Evolutionary conservation across 768 basidiomycete species (phyloP), one percentile per base, ranked within the genome.

Genomic region (Suillus ampliporus): DNA sequence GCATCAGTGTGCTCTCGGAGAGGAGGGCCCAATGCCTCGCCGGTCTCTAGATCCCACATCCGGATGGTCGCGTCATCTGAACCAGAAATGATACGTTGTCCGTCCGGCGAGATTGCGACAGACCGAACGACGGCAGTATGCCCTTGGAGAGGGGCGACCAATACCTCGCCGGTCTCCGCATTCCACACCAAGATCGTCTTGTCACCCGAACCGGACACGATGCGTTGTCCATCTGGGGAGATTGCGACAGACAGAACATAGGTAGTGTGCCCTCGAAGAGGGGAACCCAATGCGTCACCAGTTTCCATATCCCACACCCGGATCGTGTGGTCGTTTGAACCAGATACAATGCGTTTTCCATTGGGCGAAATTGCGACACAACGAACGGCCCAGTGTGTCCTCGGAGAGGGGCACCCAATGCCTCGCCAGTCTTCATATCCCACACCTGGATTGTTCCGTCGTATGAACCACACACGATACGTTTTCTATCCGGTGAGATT

Each of bases 161-260:
- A 35, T 35, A 6, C 14, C 11, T 17, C 5, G 19, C 74, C 74
- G 0, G 61, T 41, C 7, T 68, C 61, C 8, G 67, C 73, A 23
- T 76, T 65, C 75, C 75, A 76, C 56, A 77, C 35, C 5, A 68
- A 74, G 15, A 77, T 70, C 2, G 63, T 65, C 43, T 64, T 69
- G 40, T 76, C 69, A 31, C 70, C 67, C 0, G 75, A 74, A 43
- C 69, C 72, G 23, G 76, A 76, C 35, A 77, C 76, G 46, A 75
- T 66, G 37, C 67, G 67, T 31, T 63, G 65, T 50, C 75, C 75
- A 61, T 75, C 61, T 46, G 74, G 74, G 21, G 74, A 75, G 66
- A 77, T 74, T 1, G 72, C 56, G 63, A 77, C 68, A 53, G 67
- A 77, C 65, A 68, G 68, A 17, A 77, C 69, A 23, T 68, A 67